phyloP scores from a whole-genome alignment of 78 protist species.

The Cavenderia fasciculata region DNA sequence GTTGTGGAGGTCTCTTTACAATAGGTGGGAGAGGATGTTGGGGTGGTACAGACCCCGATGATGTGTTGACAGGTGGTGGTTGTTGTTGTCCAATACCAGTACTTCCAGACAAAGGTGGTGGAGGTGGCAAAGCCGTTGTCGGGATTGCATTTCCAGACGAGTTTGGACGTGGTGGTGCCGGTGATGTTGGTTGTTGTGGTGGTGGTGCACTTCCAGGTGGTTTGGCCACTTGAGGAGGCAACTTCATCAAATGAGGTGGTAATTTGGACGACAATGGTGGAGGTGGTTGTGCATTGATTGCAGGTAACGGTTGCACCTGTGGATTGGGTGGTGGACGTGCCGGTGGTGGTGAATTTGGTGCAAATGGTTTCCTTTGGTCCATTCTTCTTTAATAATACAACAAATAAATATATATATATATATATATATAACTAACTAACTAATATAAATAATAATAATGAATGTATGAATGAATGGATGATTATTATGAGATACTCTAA shows the following conservation, averaged over 20 bases:
- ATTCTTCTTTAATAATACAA: too few relatives aligned
- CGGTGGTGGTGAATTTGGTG: background rate
- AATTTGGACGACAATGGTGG: background rate
- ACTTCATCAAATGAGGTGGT: background rate
- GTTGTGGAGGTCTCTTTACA: background rate
- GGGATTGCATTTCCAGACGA: too few relatives aligned
- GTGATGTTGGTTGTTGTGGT: constrained; percentile 2
- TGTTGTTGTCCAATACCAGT: background rate
- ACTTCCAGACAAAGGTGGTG: background rate
- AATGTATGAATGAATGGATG: background rate
- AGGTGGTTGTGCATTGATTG: background rate
- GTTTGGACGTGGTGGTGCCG: background rate
- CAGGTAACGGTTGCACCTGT: background rate
- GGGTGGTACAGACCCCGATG: background rate
- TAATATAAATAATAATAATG: background rate
- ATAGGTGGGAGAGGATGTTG: background rate
- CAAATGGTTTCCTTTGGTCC: too few relatives aligned
- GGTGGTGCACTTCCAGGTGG: constrained; percentile 3
- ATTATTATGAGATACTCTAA: too few relatives aligned
- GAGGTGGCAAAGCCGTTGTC: background rate
- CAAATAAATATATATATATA: too few relatives aligned
- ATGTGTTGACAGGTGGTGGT: background rate
- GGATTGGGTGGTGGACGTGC: background rate
- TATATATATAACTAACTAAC: too few relatives aligned
- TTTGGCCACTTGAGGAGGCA: background rate